phyloP scores from a whole-genome alignment of 192 early-diverging fungal species.

The Backusella liffmaniae region DNA sequence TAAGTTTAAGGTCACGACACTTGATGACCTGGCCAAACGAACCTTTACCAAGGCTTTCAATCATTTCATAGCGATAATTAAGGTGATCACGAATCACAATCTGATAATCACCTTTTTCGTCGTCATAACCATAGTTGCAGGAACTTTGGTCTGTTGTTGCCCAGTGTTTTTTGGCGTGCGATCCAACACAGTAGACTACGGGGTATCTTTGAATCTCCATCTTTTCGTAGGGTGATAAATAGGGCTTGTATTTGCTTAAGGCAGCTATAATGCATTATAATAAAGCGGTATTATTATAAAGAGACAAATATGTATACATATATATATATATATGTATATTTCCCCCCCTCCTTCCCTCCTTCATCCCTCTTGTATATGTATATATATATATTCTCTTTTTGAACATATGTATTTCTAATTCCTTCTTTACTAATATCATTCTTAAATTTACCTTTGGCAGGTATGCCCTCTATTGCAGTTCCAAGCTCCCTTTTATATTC shows the following conservation, averaged over 20 bases:
- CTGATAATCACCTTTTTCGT: conserved; percentile 91
- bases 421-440: background rate
- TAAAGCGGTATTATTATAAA: background rate
- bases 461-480: background rate
- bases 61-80: conserved; percentile 89
- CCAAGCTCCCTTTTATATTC: conserved; percentile 1
- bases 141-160: conserved; percentile 59
- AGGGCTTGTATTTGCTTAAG: conserved; percentile 62
- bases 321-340: too few species aligned
- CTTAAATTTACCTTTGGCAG: background rate
- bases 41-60: conserved; percentile 90
- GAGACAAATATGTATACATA: background rate
- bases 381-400: background rate
- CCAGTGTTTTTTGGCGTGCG: conserved; percentile 59
- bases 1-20: conserved; percentile 83
- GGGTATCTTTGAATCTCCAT: conserved; percentile 80
- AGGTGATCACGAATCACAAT: conserved; percentile 85
- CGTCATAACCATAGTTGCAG: conserved; percentile 73
- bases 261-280: conserved; percentile 36
- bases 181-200: conserved; percentile 88
- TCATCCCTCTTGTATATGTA: background rate
- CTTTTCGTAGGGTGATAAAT: conserved; percentile 86
- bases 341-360: background rate
- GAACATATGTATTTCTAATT: background rate
- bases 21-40: conserved; percentile 95